Base-by-base conservation (phyloP, 768 basidiomycete species). In the Suillus alpinus region DNA sequence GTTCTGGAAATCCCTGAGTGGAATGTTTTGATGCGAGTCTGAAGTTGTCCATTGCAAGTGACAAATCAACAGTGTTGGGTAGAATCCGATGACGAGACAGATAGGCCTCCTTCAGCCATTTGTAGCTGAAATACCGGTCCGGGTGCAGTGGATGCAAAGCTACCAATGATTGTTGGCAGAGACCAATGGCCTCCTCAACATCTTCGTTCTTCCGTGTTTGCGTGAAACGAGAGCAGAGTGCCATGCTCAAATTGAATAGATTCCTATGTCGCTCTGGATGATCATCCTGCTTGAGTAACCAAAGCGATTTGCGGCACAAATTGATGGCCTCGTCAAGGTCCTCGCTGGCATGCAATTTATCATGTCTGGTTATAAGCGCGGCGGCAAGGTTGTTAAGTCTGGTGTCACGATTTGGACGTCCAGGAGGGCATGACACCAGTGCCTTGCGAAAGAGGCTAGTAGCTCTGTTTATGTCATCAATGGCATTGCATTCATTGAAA, bases 401-500 rank as follows among this genome's bases (percentile, higher is more conserved):
- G 7, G 20, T 34, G 10, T 32, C 31, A 12, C 46, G 61, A 50
- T 50, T 23, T 10, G 64, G 66, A 62, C 69, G 65, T 7, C 58
- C 61, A n/a, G 18, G 5, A 26, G 69, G 62, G 13, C 40, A 34
- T 18, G 67, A 61, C 32, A 51, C 43, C 14, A 70, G 37, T 26
- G 61, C 63, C 23, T 63, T 56, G 41, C 53, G 56, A 44, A 58
- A 46, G 50, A 61, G 37, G 29, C 39, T 8, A 16, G 68, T 58
- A 13, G 62, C 62, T 51, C 60, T 57, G 13, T 69, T 58, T 8
- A 69, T 36, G 46, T 67, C 68, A 34, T 55, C 49, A 3, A 51
- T 23, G 14, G 63, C n/a, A 4, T 57, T 52, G 12, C 14, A 46
- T 23, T 56, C 53, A 40, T 64, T 56, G 57, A 69, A 69, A 32